These are phyloP conservation scores for Arachis stenosperma DNA, from an alignment of 306 rosid species.

Conservation along the genomic window DNA sequence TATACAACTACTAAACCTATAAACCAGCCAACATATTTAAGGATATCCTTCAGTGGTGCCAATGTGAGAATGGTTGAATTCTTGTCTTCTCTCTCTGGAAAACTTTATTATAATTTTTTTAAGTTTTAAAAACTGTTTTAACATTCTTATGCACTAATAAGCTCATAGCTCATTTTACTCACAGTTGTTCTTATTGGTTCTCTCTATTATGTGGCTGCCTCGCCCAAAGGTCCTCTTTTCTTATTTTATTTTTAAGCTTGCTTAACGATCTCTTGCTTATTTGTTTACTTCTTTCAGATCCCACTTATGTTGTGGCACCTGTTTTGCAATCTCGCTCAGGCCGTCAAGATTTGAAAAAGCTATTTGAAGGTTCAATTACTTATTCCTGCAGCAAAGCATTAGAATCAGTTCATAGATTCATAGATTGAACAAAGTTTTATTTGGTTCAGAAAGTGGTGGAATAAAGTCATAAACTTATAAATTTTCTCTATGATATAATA, in stretches of 20 bases:
- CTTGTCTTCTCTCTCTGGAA: too few species aligned
- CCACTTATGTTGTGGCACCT: conserved; percentile 88
- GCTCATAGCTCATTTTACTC: conserved; percentile 35
- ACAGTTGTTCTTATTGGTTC: conserved; percentile 92
- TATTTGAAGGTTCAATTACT: conserved; percentile 73
- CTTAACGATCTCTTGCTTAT: conserved; percentile 8
- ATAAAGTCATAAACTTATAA: neutral
- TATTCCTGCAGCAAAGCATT: neutral
- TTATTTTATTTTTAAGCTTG: conserved; percentile 13
- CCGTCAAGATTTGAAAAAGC: conserved; percentile 77
- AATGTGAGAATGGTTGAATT: too few species aligned
- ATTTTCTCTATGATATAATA: neutral
- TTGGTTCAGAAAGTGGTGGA: conserved; percentile 18
- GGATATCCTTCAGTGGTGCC: too few species aligned
- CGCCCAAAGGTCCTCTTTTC: conserved; percentile 76
- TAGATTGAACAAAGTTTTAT: neutral
- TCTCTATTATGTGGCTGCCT: conserved; percentile 87
- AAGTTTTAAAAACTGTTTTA: too few species aligned
- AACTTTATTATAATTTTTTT: too few species aligned
- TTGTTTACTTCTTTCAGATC: conserved; percentile 59
- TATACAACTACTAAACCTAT: too few species aligned
- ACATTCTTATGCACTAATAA: too few species aligned
- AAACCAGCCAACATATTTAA: too few species aligned
- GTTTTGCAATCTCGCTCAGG: conserved; percentile 78
- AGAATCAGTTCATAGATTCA: neutral